A percentile compares a stretch with the other conserved stretches of the same genome.
phyloP scores from a whole-genome alignment of 352 stramenopile genomes.

The Phytophthora ohioensis region DNA sequence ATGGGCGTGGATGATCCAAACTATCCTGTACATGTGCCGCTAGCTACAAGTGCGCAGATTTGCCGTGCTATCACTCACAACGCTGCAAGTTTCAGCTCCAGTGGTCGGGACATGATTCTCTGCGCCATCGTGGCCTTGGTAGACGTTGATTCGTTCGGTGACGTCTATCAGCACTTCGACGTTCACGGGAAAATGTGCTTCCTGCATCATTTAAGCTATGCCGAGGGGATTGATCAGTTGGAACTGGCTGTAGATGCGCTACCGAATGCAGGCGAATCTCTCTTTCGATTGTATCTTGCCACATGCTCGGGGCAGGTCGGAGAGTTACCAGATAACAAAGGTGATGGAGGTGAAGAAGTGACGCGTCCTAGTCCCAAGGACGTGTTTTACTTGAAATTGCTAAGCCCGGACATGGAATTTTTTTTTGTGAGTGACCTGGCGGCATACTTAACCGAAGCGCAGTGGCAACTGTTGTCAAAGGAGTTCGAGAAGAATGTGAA shows the following conservation, averaged over 20 bases:
- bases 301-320: constrained; percentile 47
- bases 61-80: constrained; percentile 73
- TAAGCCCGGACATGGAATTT: constrained; percentile 72
- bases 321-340: constrained; percentile 20
- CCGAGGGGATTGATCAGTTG: constrained; percentile 62
- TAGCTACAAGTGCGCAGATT: constrained; percentile 74
- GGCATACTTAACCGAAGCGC: constrained; percentile 62
- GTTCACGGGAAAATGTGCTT: constrained; percentile 65
- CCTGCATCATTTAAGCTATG: constrained; percentile 65
- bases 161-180: constrained; percentile 76
- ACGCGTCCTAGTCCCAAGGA: constrained; percentile 43
- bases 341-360: constrained; percentile 6
- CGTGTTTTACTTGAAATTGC: constrained; percentile 66
- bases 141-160: constrained; percentile 71
- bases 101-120: constrained; percentile 80
- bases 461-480: constrained; percentile 70
- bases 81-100: constrained; percentile 61
- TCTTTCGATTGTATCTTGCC: constrained; percentile 70
- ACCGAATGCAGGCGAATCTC: constrained; percentile 62
- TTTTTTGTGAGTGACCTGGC: constrained; percentile 78
- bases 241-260: constrained; percentile 61
- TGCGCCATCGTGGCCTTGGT: constrained; percentile 72
- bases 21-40: constrained; percentile 63
- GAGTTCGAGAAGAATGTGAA: constrained; percentile 68
- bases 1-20: constrained; percentile 39